Evolutionary conservation across 257 asterid genomes (phyloP).

Genomic region (Paraleonurus japonicus): DNA sequence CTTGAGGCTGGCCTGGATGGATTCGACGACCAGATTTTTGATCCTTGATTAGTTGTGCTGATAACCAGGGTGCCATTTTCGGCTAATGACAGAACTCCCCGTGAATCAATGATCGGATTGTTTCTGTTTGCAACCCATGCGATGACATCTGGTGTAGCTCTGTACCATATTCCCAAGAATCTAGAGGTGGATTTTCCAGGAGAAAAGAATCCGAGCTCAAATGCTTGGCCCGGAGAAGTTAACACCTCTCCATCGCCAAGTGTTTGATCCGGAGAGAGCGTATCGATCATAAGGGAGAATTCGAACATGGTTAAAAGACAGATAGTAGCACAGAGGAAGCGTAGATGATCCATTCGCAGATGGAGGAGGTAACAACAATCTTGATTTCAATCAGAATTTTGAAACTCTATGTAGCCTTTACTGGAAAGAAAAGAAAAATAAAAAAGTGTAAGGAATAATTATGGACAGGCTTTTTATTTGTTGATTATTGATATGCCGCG

Average conservation of each 20-base stretch:
- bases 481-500: neutral
- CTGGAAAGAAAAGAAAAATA: neutral
- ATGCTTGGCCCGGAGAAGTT: conserved; percentile 2
- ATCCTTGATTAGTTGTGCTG: neutral
- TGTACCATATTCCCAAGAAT: conserved; percentile 26
- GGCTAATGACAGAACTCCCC: neutral
- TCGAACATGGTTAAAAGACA: neutral
- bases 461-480: no score
- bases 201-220: conserved; percentile 24
- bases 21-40: neutral
- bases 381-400: neutral
- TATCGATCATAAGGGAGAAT: neutral
- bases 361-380: neutral
- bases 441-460: neutral
- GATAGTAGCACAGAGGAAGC: neutral
- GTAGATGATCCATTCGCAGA: neutral
- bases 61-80: conserved; percentile 6
- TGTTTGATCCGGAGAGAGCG: conserved; percentile 9
- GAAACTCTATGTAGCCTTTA: neutral
- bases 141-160: conserved; percentile 5
- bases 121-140: conserved; percentile 25
- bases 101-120: neutral
- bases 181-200: neutral
- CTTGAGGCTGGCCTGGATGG: neutral
- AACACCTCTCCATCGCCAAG: neutral